Evolutionary conservation across 805 yeast species (phyloP), one percentile per base, ranked within the genome.

Genomic region (Kluyveromyces starmeri): DNA sequence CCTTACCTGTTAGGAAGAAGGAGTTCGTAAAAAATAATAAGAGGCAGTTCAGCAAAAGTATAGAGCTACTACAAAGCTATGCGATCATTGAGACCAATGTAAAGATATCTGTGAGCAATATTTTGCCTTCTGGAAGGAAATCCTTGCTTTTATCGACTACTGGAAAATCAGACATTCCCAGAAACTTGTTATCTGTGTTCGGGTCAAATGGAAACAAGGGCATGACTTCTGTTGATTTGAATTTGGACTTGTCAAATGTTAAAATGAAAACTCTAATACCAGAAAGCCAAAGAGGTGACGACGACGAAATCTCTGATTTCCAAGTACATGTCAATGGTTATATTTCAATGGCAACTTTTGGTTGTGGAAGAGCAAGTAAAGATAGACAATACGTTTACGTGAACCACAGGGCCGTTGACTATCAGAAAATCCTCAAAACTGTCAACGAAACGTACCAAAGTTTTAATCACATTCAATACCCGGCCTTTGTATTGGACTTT

Each of bases 1-100:
- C 62, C 33, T 57, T 88, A 35, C 97, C 97, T 0, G 98, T 94
- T 6, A 65, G 99, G 39, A 65, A 75, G 32, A 79, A 76, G 47
- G 86, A 83, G 43, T 70, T 88, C 32, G 67, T 64, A 13, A 83
- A 76, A 48, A 78, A 81, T 44, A 49, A 62, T 24, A 83, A 75
- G 49, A 67, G 77, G 38, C 95, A 86, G 51, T 85, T 78, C 58
- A 66, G 74, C 29, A 81, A 78, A 47, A 67, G 83, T n/a, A 48
- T 89, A 3, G 51, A 61, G 0, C 48, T 80, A 26, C 45, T 92
- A 2, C 92, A 75, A 45, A 71, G 71, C 26, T 83, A 86, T 59
- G 69, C 84, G 10, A 46, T 92, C 4, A 72, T 83, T 5, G 62
- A 68, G 41, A 59, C 74, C 3, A 60, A 65, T 3, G 72, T 79